Base-by-base conservation (phyloP, 2,329 filamentous ascomycete species). In the Ascochyta viciae-villosae region DNA sequence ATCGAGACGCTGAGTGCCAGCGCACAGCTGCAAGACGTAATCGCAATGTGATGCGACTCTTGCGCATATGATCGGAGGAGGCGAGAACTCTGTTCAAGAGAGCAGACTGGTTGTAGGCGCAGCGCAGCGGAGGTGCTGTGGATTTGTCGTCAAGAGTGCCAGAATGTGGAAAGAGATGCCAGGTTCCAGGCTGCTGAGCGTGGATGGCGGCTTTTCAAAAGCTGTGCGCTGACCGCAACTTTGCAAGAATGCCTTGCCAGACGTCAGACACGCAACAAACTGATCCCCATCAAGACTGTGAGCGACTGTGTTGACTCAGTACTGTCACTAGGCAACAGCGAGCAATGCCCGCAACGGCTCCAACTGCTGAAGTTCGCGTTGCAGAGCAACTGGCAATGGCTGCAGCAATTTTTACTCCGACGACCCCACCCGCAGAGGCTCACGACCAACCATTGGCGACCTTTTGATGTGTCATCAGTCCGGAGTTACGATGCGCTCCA, bases 191-290 rank as follows among this genome's bases (percentile, higher is more conserved):
- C 40, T 45, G 54, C 45, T 9, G 4, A 29, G 19, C 37, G 33
- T 34, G 54, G 51, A 22, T 27, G 42, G 26, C 43, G 45, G 48
- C 49, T n/a, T 35, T 47, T 40, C 42, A 50, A 52, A 43, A 29
- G 51, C 35, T 51, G 51, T 54, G 33, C 35, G 33, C 48, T 67
- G 60, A 69, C 66, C 58, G 65, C 66, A 65, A 63, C 45, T 66
- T 60, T 40, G 47, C 9, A 37, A 65, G 55, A 67, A 64, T 67
- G 66, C 69, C 67, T 72, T 61, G 66, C 62, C 54, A 54, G 22
- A 54, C 57, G 61, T 57, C 55, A 54, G 19, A 52, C 47, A 38
- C n/a, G n/a, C 33, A 42, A 37, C 19, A 23, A n/a, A n/a, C 15
- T 31, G 40, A 16, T 29, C 19, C 19, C 27, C 27, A 27, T 9